Evolutionary conservation across 768 basidiomycete species (phyloP).

Genomic region (Cyathus striatus): DNA sequence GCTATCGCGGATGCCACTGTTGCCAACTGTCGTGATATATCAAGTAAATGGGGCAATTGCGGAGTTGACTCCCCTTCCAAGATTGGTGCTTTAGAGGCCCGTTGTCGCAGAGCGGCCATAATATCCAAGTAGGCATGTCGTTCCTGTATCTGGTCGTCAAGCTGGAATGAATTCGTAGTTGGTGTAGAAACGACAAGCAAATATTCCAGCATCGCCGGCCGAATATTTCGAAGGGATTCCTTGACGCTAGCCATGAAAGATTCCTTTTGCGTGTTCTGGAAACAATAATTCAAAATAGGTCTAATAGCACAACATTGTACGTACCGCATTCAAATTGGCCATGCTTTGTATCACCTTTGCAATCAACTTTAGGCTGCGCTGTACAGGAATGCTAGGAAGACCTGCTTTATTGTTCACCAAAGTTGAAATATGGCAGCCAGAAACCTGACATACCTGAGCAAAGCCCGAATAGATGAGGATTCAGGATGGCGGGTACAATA

Average conservation of each 20-base stretch:
- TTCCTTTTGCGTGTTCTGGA: conserved; percentile 65
- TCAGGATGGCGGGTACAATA: conserved; percentile 85
- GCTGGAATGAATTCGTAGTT: conserved; percentile 20
- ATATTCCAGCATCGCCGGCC: conserved; percentile 76
- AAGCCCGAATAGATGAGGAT: conserved; percentile 80
- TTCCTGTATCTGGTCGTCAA: conserved; percentile 23
- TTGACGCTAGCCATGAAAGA: conserved; percentile 78
- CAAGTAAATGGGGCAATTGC: conserved; percentile 66
- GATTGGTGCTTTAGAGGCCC: conserved; percentile 47
- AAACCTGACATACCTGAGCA: conserved; percentile 51
- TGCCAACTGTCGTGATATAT: conserved; percentile 75
- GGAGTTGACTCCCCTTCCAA: conserved; percentile 71
- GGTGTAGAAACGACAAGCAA: conserved; percentile 67
- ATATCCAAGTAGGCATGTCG: conserved; percentile 50
- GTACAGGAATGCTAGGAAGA: conserved; percentile 58
- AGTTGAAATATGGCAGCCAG: not conserved
- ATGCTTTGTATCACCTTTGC: conserved; percentile 89
- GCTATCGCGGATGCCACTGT: conserved; percentile 73
- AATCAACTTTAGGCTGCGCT: conserved; percentile 78
- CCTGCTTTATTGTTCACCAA: conserved; percentile 33
- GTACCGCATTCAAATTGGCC: conserved; percentile 75
- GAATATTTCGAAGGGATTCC: conserved; percentile 61
- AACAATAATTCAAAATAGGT: not conserved
- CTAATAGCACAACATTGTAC: conserved; percentile 14
- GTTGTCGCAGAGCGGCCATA: conserved; percentile 52